These are phyloP conservation scores for Verbena officinalis DNA, from an alignment of 257 asterid genomes.

Conservation along the genomic window DNA sequence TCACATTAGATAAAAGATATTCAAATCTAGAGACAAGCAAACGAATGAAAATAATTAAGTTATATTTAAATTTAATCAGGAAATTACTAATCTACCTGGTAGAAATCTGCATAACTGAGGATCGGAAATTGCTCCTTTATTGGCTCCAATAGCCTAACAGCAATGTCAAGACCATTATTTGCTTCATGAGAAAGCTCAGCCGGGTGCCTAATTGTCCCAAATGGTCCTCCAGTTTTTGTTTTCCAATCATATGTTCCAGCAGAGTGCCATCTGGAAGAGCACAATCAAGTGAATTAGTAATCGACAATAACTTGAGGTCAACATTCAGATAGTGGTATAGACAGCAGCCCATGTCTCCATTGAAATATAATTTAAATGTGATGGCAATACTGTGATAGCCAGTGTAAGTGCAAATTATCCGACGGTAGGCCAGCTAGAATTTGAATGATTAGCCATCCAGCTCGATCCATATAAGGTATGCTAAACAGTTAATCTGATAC, in stretches of 20 bases:
- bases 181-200: slow-evolving; percentile 73
- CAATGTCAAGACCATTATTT: slow-evolving; percentile 81
- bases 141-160: slow-evolving; percentile 71
- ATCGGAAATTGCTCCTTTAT: slow-evolving; percentile 70
- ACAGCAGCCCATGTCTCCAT: not conserved
- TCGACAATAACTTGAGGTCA: not conserved
- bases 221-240: slow-evolving; percentile 82
- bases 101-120: slow-evolving; percentile 70
- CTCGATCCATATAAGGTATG: not conserved
- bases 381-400: not conserved
- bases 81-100: slow-evolving; percentile 44
- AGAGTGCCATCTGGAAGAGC: slow-evolving; percentile 47
- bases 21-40: not conserved
- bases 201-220: slow-evolving; percentile 67
- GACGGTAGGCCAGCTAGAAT: not conserved
- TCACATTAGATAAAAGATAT: not conserved
- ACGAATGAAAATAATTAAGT: not conserved
- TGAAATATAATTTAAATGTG: not conserved
- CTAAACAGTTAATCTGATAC: not conserved
- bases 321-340: not conserved
- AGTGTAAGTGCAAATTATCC: not conserved
- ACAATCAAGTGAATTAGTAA: not conserved
- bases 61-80: not conserved
- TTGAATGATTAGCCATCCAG: not conserved
- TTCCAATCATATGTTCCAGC: slow-evolving; percentile 59